These are phyloP conservation scores for Ogataea hybrid DNA, from an alignment of 1,139 yeast species.

Conservation along the genomic window DNA sequence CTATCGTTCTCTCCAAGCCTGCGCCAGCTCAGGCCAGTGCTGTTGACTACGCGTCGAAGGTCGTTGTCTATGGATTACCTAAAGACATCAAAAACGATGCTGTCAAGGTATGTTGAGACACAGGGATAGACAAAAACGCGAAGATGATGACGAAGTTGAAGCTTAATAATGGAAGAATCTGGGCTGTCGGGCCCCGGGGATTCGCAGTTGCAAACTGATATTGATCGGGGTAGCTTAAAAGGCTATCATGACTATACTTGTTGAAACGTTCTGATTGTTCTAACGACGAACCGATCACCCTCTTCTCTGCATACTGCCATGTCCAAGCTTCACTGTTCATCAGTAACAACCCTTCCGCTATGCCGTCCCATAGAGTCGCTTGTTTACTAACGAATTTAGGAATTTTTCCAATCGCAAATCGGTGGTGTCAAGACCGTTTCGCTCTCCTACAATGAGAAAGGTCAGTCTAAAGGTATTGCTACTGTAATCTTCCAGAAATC, in stretches of 20 bases:
- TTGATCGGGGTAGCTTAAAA: neutral
- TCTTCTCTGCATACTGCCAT: too few relatives aligned
- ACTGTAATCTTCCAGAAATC: too few relatives aligned
- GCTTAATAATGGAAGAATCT: conserved; percentile 5
- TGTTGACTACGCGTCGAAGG: conserved; percentile 65
- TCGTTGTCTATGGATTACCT: conserved; percentile 75
- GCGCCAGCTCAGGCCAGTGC: conserved; percentile 33
- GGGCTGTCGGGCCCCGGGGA: conserved; percentile 12
- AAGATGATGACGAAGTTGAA: neutral
- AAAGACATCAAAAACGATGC: conserved; percentile 75
- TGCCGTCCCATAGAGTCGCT: too few relatives aligned
- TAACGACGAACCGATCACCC: too few relatives aligned
- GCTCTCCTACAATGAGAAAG: too few relatives aligned
- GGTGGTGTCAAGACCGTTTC: too few relatives aligned
- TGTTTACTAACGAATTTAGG: too few relatives aligned
- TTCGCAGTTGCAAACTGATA: conserved; percentile 4
- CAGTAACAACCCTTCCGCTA: too few relatives aligned
- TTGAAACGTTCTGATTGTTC: conserved; percentile 3
- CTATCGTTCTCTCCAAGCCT: conserved; percentile 21
- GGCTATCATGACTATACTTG: neutral
- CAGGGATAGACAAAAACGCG: neutral
- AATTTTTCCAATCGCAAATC: too few relatives aligned
- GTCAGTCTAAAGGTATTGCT: too few relatives aligned
- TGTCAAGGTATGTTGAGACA: conserved; percentile 68
- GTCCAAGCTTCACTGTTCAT: too few relatives aligned